These are phyloP conservation scores for Helianthus annuus DNA, from an alignment of 129 eudicot genomes.

Conservation along the genomic window HanXRQr2.0-SUNRISE NC_035439.2:6847953-6848452, in stretches of 20 bases:
- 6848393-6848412: constrained; percentile 73
- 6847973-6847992: constrained; percentile 92
- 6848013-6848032: constrained; percentile 93
- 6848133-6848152: constrained; percentile 47
- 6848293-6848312: constrained; percentile 76
- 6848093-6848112: constrained; percentile 60
- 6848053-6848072: constrained; percentile 75
- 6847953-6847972: constrained; percentile 73
- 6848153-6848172: constrained; percentile 47
- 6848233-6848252: constrained; percentile 66
- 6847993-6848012: constrained; percentile 94
- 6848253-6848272: constrained; percentile 81
- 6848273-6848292: constrained; percentile 67
- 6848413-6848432: constrained; percentile 78
- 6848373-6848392: constrained; percentile 86
- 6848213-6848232: constrained; percentile 71
- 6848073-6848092: constrained; percentile 84
- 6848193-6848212: constrained; percentile 59
- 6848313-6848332: constrained; percentile 82
- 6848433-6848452: constrained; percentile 69
- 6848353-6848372: constrained; percentile 75
- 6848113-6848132: constrained; percentile 58
- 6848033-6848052: constrained; percentile 65
- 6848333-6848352: constrained; percentile 62
- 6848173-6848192: constrained; percentile 41